Evolutionary conservation across 1,284 basidiomycete genomes (phyloP), one percentile per base, ranked within the genome.

Genomic region (Ganoderma resinaceum): DNA sequence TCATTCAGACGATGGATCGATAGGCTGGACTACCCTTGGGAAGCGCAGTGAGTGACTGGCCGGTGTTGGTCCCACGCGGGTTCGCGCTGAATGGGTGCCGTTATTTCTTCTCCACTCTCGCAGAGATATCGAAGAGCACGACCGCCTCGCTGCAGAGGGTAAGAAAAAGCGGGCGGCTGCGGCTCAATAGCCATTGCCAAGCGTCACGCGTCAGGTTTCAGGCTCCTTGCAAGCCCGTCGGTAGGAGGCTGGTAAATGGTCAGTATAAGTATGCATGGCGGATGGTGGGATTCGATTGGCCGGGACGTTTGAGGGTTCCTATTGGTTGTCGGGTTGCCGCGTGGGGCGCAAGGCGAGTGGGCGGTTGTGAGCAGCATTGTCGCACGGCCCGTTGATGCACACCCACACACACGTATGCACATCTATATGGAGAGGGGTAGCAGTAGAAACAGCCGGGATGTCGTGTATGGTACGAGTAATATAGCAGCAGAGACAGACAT

Each of bases 1-100:
- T 70, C 67, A 61, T 66, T 14, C 33, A 58, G 35, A 49, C 9
- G 49, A 60, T 40, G 52, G 62, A 66, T 40, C 52, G 68, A 71
- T 75, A 95, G 92, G 92, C 82, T 95, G 72, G 92, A 94, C 77
- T 95, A 95, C 78, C 93, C 93, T 76, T 95, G 93, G 93, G 93
- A 95, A 82, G 87, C 89, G 18, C 83, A 78, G 92, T 93, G 77
- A 81, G 91, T 76, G 18, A 57, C 65, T 49, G 78, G 62, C 66
- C 70, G 68, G 57, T 11, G 57, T 66, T 43, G 62, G 64, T 58
- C 61, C 67, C 69, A 46, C 65, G 65, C 31, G 72, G 62, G 74
- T 73, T 71, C 66, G 68, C n/a, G 63, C 62, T 69, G 52, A 65
- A 55, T 38, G 7, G 23, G 42, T 31, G 43, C 11, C 43, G 52